These are phyloP conservation scores for Herpotrichia juniperi DNA, from an alignment of 2,329 filamentous ascomycete species.

Conservation along the genomic window DNA sequence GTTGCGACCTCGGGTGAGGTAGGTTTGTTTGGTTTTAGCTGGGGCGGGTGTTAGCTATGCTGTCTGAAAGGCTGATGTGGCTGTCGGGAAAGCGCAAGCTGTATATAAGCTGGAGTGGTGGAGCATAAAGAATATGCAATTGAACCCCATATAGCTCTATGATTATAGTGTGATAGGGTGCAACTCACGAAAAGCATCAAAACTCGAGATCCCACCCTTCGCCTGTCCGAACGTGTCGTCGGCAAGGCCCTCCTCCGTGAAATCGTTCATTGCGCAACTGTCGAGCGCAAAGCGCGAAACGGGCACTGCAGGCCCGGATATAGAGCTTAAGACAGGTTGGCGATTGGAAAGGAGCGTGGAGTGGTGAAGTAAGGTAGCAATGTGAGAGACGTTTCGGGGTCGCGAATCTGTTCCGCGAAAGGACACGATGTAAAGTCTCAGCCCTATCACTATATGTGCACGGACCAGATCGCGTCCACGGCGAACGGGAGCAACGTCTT, in stretches of 20 bases:
- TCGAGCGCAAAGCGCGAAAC: slow-evolving; percentile 4
- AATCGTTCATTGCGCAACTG: slow-evolving; percentile 73
- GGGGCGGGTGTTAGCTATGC: slow-evolving; percentile 14
- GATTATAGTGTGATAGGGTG: slow-evolving; percentile 2
- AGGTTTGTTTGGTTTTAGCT: slow-evolving; percentile 97
- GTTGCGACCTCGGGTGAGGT: slow-evolving; percentile 80
- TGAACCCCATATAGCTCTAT: neutral
- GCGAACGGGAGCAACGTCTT: too few species aligned
- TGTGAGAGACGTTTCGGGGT: slow-evolving; percentile 4
- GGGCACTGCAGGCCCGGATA: slow-evolving; percentile 4
- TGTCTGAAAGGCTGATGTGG: neutral
- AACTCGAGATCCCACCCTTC: slow-evolving; percentile 71
- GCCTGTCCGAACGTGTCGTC: slow-evolving; percentile 83
- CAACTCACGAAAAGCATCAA: slow-evolving; percentile 94
- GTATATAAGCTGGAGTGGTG: neutral
- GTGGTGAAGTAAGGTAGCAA: slow-evolving; percentile 21
- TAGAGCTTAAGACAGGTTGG: slow-evolving; percentile 10
- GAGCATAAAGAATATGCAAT: slow-evolving; percentile 1
- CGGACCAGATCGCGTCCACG: slow-evolving; percentile 8
- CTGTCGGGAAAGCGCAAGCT: neutral
- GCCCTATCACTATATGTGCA: slow-evolving; percentile 19
- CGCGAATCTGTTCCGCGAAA: slow-evolving; percentile 18
- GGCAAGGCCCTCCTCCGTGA: slow-evolving; percentile 68
- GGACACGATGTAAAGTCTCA: slow-evolving; percentile 38
- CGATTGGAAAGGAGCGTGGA: neutral